phyloP scores from a whole-genome alignment of 2,329 filamentous ascomycete genomes.

The Colletotrichum siamense region DNA sequence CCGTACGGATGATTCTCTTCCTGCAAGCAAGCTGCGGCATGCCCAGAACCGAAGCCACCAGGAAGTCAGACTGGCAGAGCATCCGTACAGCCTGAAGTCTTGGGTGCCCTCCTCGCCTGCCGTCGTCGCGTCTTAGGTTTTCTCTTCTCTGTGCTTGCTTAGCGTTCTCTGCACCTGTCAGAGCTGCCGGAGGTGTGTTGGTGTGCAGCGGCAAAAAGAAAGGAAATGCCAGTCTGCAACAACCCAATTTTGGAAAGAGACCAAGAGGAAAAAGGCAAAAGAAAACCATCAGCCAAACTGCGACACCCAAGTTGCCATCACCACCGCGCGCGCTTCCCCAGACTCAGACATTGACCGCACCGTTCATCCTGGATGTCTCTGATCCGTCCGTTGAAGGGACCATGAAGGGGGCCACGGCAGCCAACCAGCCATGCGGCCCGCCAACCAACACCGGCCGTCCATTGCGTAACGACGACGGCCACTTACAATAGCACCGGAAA shows the following conservation, averaged over 20 bases:
- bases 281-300: neutral
- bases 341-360: neutral
- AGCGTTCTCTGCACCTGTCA: conserved; percentile 1
- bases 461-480: neutral
- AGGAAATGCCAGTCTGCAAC: neutral
- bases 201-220: neutral
- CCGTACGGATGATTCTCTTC: neutral
- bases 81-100: neutral
- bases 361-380: neutral
- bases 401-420: neutral
- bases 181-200: neutral
- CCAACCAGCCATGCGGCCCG: neutral
- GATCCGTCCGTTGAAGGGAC: neutral
- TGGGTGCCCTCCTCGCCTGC: neutral
- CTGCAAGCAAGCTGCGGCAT: neutral
- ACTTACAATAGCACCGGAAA: neutral
- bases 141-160: neutral
- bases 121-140: neutral
- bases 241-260: neutral
- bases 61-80: neutral
- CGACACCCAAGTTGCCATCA: neutral
- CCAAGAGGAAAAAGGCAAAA: neutral
- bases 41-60: neutral
- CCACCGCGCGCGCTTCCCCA: neutral
- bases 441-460: neutral